Evolutionary conservation across 1,139 yeast species (phyloP).

Genomic region (Kurtzmaniella quercitrusa): DNA sequence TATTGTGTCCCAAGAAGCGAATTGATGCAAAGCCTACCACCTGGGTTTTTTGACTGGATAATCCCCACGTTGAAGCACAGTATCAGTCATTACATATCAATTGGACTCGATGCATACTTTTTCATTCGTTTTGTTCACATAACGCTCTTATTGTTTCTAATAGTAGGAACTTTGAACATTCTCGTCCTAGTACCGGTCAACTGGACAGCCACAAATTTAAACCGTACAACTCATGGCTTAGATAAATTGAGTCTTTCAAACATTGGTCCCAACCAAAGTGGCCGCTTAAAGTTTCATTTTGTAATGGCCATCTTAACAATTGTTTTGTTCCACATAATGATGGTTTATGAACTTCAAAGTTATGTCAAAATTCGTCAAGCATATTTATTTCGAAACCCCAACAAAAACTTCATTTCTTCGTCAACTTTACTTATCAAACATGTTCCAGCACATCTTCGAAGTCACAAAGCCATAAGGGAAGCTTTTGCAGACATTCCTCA

Average conservation of each 20-base stretch:
- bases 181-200: slow-evolving; percentile 57
- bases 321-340: slow-evolving; percentile 47
- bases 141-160: slow-evolving; percentile 42
- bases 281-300: slow-evolving; percentile 50
- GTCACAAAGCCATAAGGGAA: slow-evolving; percentile 13
- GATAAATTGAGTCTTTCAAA: slow-evolving; percentile 62
- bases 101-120: slow-evolving; percentile 66
- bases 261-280: slow-evolving; percentile 44
- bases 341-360: slow-evolving; percentile 47
- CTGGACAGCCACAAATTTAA: slow-evolving; percentile 34
- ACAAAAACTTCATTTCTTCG: slow-evolving; percentile 22
- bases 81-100: slow-evolving; percentile 37
- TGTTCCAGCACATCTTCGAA: slow-evolving; percentile 35
- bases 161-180: slow-evolving; percentile 48
- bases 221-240: slow-evolving; percentile 35
- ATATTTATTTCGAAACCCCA: slow-evolving; percentile 25
- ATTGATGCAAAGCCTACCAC: slow-evolving; percentile 33
- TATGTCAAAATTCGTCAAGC: slow-evolving; percentile 43
- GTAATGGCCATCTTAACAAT: slow-evolving; percentile 48
- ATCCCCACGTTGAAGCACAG: slow-evolving; percentile 34
- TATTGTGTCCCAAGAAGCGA: slow-evolving; percentile 37
- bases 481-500: slow-evolving; percentile 38
- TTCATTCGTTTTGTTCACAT: slow-evolving; percentile 52
- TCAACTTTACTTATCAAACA: slow-evolving; percentile 46
- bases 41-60: slow-evolving; percentile 48